phyloP scores from a whole-genome alignment of 2,329 filamentous ascomycete genomes.

The Xylariaceae sp. region DNA sequence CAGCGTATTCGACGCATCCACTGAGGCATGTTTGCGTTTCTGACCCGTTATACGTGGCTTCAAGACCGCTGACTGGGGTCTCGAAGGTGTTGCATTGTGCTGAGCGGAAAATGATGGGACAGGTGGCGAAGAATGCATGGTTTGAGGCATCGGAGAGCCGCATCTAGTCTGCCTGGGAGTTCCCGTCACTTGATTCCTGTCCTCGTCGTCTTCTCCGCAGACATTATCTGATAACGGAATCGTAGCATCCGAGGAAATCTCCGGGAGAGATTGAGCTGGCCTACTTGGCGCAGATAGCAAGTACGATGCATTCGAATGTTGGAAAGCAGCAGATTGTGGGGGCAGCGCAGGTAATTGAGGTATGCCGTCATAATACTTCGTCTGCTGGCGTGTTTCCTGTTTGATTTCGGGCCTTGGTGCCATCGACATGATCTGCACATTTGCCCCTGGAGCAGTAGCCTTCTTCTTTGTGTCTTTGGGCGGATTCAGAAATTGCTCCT shows the following conservation, averaged over 20 bases:
- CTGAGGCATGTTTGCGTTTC: slow-evolving; percentile 73
- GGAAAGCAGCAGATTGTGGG: slow-evolving; percentile 17
- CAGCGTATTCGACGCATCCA: slow-evolving; percentile 49
- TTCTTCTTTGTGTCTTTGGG: slow-evolving; percentile 71
- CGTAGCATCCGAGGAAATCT: slow-evolving; percentile 75
- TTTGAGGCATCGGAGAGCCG: slow-evolving; percentile 67
- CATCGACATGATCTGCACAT: slow-evolving; percentile 55
- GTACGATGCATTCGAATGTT: slow-evolving; percentile 27
- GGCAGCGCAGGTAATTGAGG: slow-evolving; percentile 45
- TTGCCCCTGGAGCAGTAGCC: slow-evolving; percentile 54
- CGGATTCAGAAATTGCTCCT: slow-evolving; percentile 69
- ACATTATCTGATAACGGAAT: slow-evolving; percentile 68
- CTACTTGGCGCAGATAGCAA: slow-evolving; percentile 38
- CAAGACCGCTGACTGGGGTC: slow-evolving; percentile 61
- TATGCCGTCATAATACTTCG: slow-evolving; percentile 39
- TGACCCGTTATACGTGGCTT: slow-evolving; percentile 66
- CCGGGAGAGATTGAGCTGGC: slow-evolving; percentile 40
- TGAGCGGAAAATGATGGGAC: slow-evolving; percentile 58
- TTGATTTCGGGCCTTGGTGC: slow-evolving; percentile 52
- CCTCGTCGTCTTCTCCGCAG: slow-evolving; percentile 51
- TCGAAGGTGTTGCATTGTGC: slow-evolving; percentile 74
- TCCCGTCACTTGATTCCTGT: slow-evolving; percentile 42
- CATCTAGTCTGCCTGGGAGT: slow-evolving; percentile 47
- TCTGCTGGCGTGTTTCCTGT: slow-evolving; percentile 42
- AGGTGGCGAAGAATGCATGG: slow-evolving; percentile 89